These are phyloP conservation scores for Lepidium africanum DNA, from an alignment of 345 rosid genomes.

Conservation along the genomic window DNA sequence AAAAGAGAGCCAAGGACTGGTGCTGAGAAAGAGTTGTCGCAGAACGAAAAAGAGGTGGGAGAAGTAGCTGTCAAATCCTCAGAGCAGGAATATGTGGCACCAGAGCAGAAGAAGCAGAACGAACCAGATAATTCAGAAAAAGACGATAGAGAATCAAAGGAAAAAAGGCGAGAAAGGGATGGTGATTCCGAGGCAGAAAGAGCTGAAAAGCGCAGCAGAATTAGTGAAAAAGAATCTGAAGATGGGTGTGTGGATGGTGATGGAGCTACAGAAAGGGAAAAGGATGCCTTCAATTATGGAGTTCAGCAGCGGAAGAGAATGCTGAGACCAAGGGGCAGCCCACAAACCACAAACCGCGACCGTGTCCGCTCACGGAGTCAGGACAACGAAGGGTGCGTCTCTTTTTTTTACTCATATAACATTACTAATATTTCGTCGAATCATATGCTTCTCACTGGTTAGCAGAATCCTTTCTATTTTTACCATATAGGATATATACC, in stretches of 20 bases:
- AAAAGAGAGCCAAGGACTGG: slow-evolving; percentile 67
- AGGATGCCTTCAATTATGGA: slow-evolving; percentile 69
- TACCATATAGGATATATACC: slow-evolving; percentile 16
- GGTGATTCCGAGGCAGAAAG: slow-evolving; percentile 68
- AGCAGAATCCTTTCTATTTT: not conserved
- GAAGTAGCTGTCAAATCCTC: slow-evolving; percentile 54
- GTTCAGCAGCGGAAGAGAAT: slow-evolving; percentile 95
- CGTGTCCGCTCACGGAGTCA: slow-evolving; percentile 57
- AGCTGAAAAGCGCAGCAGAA: slow-evolving; percentile 69
- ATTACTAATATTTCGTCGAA: slow-evolving; percentile 1
- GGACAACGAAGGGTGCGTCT: slow-evolving; percentile 84
- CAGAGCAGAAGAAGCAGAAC: slow-evolving; percentile 66
- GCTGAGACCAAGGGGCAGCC: slow-evolving; percentile 93
- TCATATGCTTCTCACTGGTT: slow-evolving; percentile 9
- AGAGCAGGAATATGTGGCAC: slow-evolving; percentile 49
- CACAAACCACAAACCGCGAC: slow-evolving; percentile 67
- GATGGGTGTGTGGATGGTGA: slow-evolving; percentile 89
- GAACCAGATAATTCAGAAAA: slow-evolving; percentile 67
- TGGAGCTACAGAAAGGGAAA: slow-evolving; percentile 71
- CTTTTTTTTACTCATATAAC: slow-evolving; percentile 15
- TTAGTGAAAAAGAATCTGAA: slow-evolving; percentile 71
- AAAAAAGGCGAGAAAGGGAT: slow-evolving; percentile 83
- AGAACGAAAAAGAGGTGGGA: slow-evolving; percentile 56
- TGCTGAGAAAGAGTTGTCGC: slow-evolving; percentile 55
- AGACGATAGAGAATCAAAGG: slow-evolving; percentile 70